phyloP scores from a whole-genome alignment of 345 rosid species.

The Streptanthus diversifolius region DNA sequence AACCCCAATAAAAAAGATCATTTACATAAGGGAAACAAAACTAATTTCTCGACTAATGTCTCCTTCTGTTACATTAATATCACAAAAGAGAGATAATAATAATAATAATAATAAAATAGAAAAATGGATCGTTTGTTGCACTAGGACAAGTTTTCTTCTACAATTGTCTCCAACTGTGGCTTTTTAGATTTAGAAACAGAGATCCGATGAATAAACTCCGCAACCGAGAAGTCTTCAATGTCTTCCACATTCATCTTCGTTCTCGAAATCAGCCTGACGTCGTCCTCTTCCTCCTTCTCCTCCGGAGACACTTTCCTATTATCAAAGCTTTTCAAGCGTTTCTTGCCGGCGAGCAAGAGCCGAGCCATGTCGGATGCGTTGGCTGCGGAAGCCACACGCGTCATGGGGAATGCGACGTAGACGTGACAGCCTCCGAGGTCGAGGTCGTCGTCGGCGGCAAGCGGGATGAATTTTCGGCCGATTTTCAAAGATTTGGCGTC shows the following conservation, averaged over 20 bases:
- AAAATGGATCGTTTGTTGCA: neutral
- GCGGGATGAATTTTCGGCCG: constrained; percentile 60
- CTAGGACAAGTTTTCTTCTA: constrained; percentile 45
- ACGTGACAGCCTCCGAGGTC: constrained; percentile 39
- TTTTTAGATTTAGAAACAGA: constrained; percentile 76
- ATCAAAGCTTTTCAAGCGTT: constrained; percentile 31
- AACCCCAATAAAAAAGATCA: neutral
- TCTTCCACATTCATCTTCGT: constrained; percentile 54
- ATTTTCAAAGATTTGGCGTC: constrained; percentile 54
- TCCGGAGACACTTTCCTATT: constrained; percentile 41
- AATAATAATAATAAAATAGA: neutral
- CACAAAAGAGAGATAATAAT: neutral
- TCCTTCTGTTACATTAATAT: constrained; percentile 1
- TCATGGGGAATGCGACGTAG: constrained; percentile 74
- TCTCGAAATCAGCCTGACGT: neutral
- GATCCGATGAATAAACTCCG: constrained; percentile 50
- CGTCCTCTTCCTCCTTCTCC: neutral
- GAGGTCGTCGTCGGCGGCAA: constrained; percentile 70
- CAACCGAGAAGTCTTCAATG: constrained; percentile 49
- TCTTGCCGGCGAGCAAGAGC: constrained; percentile 44
- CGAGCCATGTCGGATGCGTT: constrained; percentile 63
- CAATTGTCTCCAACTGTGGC: constrained; percentile 66
- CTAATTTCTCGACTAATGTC: constrained; percentile 1
- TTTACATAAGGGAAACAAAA: neutral
- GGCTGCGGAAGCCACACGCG: constrained; percentile 47